Evolutionary conservation across 169 alveolate genomes (phyloP).

Genomic region (Plasmodium coatneyi): DNA sequence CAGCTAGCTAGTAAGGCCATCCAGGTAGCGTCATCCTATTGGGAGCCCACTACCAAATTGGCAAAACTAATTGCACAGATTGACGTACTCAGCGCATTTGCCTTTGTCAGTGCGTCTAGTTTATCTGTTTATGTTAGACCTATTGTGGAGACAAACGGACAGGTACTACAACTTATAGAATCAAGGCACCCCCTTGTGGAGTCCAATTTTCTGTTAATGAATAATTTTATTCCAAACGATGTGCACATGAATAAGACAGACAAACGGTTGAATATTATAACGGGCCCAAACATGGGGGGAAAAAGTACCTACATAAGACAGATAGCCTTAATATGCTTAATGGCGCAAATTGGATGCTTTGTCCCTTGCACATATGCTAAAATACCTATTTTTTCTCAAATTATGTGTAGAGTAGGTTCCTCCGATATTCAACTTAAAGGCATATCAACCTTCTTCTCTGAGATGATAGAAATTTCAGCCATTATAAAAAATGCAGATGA

Average conservation of each 20-base stretch:
- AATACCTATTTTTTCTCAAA: conserved; percentile 93
- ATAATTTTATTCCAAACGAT: conserved; percentile 91
- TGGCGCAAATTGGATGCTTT: conserved; percentile 96
- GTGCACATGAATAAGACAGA: conserved; percentile 84
- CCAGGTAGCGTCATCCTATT: conserved; percentile 95
- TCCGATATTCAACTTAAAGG: conserved; percentile 96
- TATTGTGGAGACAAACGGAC: conserved; percentile 81
- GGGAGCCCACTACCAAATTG: conserved; percentile 93
- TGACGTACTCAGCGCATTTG: conserved; percentile 95
- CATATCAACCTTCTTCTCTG: conserved; percentile 97
- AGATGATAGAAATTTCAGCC: conserved; percentile 97
- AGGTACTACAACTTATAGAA: conserved; percentile 83
- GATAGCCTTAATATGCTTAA: conserved; percentile 82
- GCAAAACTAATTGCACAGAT: conserved; percentile 90
- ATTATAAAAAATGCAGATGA: conserved; percentile 94
- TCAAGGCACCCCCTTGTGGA: conserved; percentile 92
- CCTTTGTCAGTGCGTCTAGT: conserved; percentile 90
- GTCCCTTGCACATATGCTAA: conserved; percentile 95
- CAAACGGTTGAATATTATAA: conserved; percentile 93
- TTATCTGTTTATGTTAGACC: conserved; percentile 92
- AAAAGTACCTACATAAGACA: conserved; percentile 96
- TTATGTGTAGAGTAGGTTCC: conserved; percentile 98
- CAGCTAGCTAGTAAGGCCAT: conserved; percentile 91
- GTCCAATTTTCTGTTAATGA: conserved; percentile 77
- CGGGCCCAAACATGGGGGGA: conserved; percentile 99